Conservation (phyloP, 805 yeast species). For the Maudiozyma saulgeensis region DNA sequence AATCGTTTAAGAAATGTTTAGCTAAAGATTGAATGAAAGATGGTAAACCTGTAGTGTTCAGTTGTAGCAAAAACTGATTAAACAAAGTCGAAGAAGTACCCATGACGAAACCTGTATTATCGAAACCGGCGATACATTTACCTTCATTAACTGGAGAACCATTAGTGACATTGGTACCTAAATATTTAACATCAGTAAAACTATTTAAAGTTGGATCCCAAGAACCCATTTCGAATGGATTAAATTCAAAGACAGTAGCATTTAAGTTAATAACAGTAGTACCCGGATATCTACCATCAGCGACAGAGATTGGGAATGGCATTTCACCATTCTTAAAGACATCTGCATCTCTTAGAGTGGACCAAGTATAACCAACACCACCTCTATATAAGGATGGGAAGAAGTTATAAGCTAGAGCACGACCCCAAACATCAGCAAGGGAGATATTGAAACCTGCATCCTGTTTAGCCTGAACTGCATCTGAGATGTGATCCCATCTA, state of each 20-base stretch:
- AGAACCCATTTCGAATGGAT: conserved; percentile 71
- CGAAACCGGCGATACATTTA: conserved; percentile 58
- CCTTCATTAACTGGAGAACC: conserved; percentile 44
- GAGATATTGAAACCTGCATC: conserved; percentile 62
- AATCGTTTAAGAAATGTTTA: conserved; percentile 35
- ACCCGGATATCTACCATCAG: conserved; percentile 60
- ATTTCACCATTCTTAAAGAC: conserved; percentile 51
- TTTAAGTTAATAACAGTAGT: conserved; percentile 46
- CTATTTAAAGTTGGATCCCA: conserved; percentile 72
- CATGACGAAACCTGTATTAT: conserved; percentile 71
- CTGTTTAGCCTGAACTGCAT: conserved; percentile 42
- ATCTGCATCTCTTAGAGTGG: conserved; percentile 49
- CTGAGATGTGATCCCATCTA: conserved; percentile 45
- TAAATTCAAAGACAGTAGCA: conserved; percentile 57
- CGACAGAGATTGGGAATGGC: conserved; percentile 65
- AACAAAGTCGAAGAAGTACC: conserved; percentile 80
- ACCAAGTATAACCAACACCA: conserved; percentile 54
- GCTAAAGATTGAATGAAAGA: conserved; percentile 33
- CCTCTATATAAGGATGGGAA: conserved; percentile 51
- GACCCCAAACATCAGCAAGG: conserved; percentile 73
- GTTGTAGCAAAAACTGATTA: conserved; percentile 51
- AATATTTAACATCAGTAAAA: conserved; percentile 56
- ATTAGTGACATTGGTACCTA: conserved; percentile 55
- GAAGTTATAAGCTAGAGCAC: conserved; percentile 64
- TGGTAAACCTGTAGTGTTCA: conserved; percentile 39